Evolutionary conservation across 805 yeast species (phyloP).

Genomic region (Zygoascus biomembranicola): DNA sequence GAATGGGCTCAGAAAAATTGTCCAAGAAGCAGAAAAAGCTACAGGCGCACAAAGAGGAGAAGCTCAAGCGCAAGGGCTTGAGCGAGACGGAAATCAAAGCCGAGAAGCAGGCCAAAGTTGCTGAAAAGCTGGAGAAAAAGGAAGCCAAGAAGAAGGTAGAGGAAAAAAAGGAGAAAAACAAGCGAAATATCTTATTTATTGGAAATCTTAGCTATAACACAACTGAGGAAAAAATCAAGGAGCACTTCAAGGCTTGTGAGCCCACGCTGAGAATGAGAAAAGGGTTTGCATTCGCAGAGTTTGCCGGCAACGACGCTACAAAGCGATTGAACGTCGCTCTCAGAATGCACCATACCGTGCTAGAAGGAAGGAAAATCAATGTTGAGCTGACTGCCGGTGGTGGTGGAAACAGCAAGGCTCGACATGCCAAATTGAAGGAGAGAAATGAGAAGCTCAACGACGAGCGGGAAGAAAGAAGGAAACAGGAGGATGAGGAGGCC

Average conservation of each 20-base stretch:
- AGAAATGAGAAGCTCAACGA: conserved; percentile 70
- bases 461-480: conserved; percentile 57
- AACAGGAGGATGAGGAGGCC: conserved; percentile 33
- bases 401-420: conserved; percentile 75
- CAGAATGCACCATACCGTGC: conserved; percentile 66
- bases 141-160: conserved; percentile 28
- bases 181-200: conserved; percentile 71
- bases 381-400: conserved; percentile 98
- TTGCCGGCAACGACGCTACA: conserved; percentile 60
- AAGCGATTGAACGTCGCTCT: conserved; percentile 78
- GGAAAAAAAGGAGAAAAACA: conserved; percentile 43
- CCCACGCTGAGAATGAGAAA: conserved; percentile 71
- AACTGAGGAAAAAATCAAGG: conserved; percentile 49
- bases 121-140: conserved; percentile 19
- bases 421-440: conserved; percentile 54
- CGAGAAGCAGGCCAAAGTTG: conserved; percentile 10
- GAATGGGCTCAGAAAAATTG: conserved; percentile 1
- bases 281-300: conserved; percentile 85
- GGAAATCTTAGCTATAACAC: conserved; percentile 81
- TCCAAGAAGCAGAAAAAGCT: conserved; percentile 7
- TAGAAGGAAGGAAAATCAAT: conserved; percentile 72
- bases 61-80: neutral
- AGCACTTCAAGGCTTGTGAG: conserved; percentile 55
- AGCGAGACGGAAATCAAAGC: neutral
- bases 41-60: neutral